Evolutionary conservation across 108 stramenopile genomes (phyloP), one percentile per base, ranked within the genome.

Genomic region (Parietichytrium sp.): DNA sequence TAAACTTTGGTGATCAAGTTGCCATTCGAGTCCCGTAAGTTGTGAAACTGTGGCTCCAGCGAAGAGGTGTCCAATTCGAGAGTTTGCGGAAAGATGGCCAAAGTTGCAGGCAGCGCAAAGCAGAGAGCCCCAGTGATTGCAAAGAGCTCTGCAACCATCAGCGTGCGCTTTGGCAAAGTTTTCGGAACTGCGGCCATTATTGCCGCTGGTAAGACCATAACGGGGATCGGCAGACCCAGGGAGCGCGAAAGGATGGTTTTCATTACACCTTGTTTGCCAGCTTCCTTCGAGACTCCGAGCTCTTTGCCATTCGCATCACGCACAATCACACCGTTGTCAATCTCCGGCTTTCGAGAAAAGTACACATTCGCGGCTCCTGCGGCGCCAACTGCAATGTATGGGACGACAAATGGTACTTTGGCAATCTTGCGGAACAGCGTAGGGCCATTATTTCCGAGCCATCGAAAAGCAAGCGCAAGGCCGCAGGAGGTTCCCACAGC

Each of bases 251-350:
- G 29, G 1, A 72, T 72, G 42, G 61, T 72, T 25, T 72, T 72
- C 33, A 72, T 72, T n/a, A 72, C 61, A 27, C 61, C 61, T 42
- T 72, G 61, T 33, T 42, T 33, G 33, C 61, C 61, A 72, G 61
- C 61, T 42, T 72, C 61, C 61, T 72, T 33, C 6, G 61, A 72
- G 13, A 72, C 61, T 33, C 61, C 61, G 20, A 72, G 61, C 15
- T 72, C 61, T 12, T 72, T 72, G 61, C 33, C 61, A 42, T 72
- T 72, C 16, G 61, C 61, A 2, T 72, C 61, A 33, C 45, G 36
- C n/a, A 72, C 61, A 33, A 72, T 72, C 38, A 72, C 61, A 25
- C 61, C 61, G 38, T 72, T 72, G 10, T 72, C 61, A 20, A 72
- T 72, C 61, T 72, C 61, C 10, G 38, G 15, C 6, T 42, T 33